Base-by-base conservation (phyloP, 805 yeast genomes). In the Diddensiella transvaalensis region DNA sequence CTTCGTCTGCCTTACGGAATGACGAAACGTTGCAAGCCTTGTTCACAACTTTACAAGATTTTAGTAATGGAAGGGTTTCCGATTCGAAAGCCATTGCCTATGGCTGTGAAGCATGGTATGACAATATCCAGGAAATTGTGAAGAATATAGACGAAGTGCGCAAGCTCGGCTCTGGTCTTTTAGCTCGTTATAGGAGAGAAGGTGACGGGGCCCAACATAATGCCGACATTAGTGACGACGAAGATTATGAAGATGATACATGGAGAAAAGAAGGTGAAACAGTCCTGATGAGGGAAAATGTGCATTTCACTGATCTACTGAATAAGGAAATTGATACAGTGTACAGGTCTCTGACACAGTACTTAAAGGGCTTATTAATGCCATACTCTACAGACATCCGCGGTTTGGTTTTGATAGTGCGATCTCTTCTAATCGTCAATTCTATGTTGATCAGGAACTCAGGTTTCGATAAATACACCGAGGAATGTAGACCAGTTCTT, bases 171-270 rank as follows among this genome's bases (percentile, higher is more conserved):
- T 18, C 15, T 40, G 2, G 32, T 36, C 15, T 17, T 22, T 40
- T 18, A 22, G 13, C 17, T 10, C 18, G 33, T 6, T 18, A 10
- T 17, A 10, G 44, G 24, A 22, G 44, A 17, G 35, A 18, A 38
- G 21, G 6, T 38, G 23, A 4, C 8, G 15, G 33, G 17, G 29
- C 40, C 15, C 35, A 15, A 3, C 30, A 26, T 5, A 23, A 22
- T 22, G 44, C 21, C 19, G 44, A 49, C 17, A 42, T 23, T 5
- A 48, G 39, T 8, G 46, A 47, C 21, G 52, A 46, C 13, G 51
- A 51, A 17, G 42, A 32, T 40, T 51, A 51, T 8, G 54, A 44
- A n/a, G 48, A 43, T 42, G 46, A 41, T 15, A 32, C 30, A n/a
- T 51, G 54, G 54, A 32, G 29, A 22, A 10, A 15, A 3, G 42